These are phyloP conservation scores for Macadamia tetraphylla DNA, from an alignment of 164 flowering plant species.

Conservation along the genomic window DNA sequence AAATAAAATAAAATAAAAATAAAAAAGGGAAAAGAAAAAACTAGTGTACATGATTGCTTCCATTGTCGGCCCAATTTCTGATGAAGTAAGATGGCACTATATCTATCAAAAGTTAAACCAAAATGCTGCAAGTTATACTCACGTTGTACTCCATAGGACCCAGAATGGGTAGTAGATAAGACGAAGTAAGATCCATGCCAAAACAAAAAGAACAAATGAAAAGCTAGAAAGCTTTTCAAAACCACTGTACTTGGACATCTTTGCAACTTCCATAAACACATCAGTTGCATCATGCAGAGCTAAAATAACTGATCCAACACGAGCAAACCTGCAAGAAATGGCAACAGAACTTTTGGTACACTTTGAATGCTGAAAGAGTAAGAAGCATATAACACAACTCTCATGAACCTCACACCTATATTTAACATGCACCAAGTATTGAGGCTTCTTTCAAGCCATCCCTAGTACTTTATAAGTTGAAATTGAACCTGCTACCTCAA, in stretches of 20 bases:
- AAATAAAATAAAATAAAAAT: no score
- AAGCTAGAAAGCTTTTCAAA: conserved; percentile 64
- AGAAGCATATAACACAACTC: background rate
- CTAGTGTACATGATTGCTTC: no score
- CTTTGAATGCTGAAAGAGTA: background rate
- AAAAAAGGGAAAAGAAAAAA: no score
- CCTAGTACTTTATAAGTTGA: background rate
- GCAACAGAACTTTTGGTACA: background rate
- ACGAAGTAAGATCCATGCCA: conserved; percentile 81
- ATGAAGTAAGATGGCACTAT: no score
- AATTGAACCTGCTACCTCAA: background rate
- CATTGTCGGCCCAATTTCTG: no score
- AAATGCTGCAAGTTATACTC: conserved; percentile 10
- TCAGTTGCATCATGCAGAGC: conserved; percentile 99
- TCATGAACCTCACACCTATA: no score
- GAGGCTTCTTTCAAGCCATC: no score
- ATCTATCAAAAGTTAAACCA: background rate
- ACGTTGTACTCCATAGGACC: conserved; percentile 94
- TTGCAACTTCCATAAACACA: conserved; percentile 82
- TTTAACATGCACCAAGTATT: no score
- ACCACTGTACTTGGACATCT: conserved; percentile 91
- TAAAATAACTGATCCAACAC: conserved; percentile 84
- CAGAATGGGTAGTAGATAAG: conserved; percentile 83
- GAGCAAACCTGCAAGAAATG: conserved; percentile 64
- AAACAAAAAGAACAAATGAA: conserved; percentile 65